Conservation (phyloP, 2,329 filamentous ascomycete species). For the Fusarium heterosporum region DNA sequence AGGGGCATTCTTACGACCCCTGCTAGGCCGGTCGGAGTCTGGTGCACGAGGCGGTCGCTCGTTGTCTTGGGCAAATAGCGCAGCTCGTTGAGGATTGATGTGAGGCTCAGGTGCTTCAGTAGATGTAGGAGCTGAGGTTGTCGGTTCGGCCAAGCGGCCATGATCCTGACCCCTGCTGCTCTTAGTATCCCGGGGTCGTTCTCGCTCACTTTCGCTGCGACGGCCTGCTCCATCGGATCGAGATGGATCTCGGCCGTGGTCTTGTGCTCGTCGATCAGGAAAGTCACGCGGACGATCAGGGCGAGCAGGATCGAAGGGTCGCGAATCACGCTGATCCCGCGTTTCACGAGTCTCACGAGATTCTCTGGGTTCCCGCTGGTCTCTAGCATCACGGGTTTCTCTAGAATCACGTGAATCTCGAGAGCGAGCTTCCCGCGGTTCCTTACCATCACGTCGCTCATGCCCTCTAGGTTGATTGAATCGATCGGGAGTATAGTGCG, state of each 20-base stretch:
- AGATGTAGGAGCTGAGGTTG: constrained; percentile 40
- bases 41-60: constrained; percentile 45
- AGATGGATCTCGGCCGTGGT: constrained; percentile 47
- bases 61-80: constrained; percentile 58
- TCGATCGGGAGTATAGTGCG: constrained; percentile 60
- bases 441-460: constrained; percentile 56
- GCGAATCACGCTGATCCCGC: constrained; percentile 52
- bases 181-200: constrained; percentile 52
- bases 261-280: constrained; percentile 58
- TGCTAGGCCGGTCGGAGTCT: constrained; percentile 48
- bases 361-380: constrained; percentile 54
- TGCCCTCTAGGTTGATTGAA: constrained; percentile 56
- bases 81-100: constrained; percentile 68
- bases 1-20: constrained; percentile 47
- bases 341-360: constrained; percentile 55
- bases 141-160: constrained; percentile 46
- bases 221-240: constrained; percentile 52
- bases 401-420: constrained; percentile 50
- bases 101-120: constrained; percentile 56
- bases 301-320: constrained; percentile 57
- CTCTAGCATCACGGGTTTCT: constrained; percentile 46
- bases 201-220: constrained; percentile 57
- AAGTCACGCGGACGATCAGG: constrained; percentile 57
- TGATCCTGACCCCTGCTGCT: constrained; percentile 46
- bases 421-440: constrained; percentile 51